phyloP scores from a whole-genome alignment of 2,329 filamentous ascomycete genomes.

The Penicillium concentricum region DNA sequence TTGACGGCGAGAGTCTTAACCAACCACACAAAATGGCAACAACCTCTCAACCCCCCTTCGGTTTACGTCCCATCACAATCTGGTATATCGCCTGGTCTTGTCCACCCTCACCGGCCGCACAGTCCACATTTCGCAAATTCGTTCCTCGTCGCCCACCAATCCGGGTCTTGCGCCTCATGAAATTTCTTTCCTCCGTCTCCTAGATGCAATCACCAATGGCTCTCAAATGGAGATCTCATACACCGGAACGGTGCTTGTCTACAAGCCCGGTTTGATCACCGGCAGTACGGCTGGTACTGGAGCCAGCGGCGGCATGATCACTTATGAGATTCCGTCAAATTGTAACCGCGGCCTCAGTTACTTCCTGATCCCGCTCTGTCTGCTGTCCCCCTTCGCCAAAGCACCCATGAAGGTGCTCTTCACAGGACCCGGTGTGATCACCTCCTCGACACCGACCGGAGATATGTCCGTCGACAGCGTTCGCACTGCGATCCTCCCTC shows the following conservation, averaged over 20 bases:
- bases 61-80: constrained; percentile 80
- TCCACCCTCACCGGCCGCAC: constrained; percentile 87
- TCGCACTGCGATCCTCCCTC: constrained; percentile 83
- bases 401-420: constrained; percentile 86
- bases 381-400: constrained; percentile 92
- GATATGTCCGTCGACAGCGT: constrained; percentile 93
- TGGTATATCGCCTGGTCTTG: constrained; percentile 81
- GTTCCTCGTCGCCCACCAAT: constrained; percentile 77
- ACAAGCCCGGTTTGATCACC: constrained; percentile 87
- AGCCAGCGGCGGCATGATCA: constrained; percentile 70
- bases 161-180: constrained; percentile 90
- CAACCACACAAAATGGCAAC: constrained; percentile 36
- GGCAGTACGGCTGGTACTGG: constrained; percentile 76
- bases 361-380: constrained; percentile 83
- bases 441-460: constrained; percentile 74
- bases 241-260: constrained; percentile 89
- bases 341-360: constrained; percentile 83
- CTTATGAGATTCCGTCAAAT: constrained; percentile 73
- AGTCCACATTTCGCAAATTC: constrained; percentile 91
- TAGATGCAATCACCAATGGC: constrained; percentile 94
- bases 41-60: constrained; percentile 56
- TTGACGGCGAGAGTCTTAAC: constrained; percentile 10
- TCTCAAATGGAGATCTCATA: constrained; percentile 93
- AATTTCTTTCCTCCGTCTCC: constrained; percentile 89
- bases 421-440: constrained; percentile 88